Evolutionary conservation across 2,329 filamentous ascomycete genomes (phyloP), one percentile per base, ranked within the genome.

Genomic region (Leptoxyphium fumago): DNA sequence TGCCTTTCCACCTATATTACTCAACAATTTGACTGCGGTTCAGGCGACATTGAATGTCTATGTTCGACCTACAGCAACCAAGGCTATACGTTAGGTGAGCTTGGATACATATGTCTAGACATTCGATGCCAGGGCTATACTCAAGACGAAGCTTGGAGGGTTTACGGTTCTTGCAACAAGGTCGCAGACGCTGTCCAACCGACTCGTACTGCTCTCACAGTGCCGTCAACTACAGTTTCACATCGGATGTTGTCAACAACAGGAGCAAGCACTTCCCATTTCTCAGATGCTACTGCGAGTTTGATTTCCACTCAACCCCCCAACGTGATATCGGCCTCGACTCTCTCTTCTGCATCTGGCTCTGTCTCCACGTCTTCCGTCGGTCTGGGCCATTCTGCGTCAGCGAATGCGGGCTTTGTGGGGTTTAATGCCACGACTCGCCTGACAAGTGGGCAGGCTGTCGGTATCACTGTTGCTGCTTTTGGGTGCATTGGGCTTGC

Each of bases 11-110:
- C 48, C 11, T 55, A 54, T 32, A 50, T 60, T 30, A 38, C 40
- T 13, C 40, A 53, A 29, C 43, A 51, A 21, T 60, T 49, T 34
- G 14, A 40, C 32, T 57, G 55, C 29, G 39, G 45, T 2, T 34
- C 43, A 5, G 42, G 45, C 39, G 51, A 57, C 38, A 42, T 55
- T 10, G 42, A 45, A 2, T 62, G 59, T 43, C 43, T 62, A 8
- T 62, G 59, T 47, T 52, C 50, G 17, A 34, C 49, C 26, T 61
- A 61, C 46, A 57, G 56, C 47, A 44, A 48, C 10, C 32, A 54
- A 30, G 58, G 57, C 10, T 56, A 50, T 41, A 57, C 58, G 2
- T 46, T 63, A 9, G 60, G 60, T 21, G 60, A 63, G 45, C 45
- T 59, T 5, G 58, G 54, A 1, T 48, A 56, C 40, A 40, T 54